phyloP scores from a whole-genome alignment of 345 rosid species.

The Heritiera fomes region DNA sequence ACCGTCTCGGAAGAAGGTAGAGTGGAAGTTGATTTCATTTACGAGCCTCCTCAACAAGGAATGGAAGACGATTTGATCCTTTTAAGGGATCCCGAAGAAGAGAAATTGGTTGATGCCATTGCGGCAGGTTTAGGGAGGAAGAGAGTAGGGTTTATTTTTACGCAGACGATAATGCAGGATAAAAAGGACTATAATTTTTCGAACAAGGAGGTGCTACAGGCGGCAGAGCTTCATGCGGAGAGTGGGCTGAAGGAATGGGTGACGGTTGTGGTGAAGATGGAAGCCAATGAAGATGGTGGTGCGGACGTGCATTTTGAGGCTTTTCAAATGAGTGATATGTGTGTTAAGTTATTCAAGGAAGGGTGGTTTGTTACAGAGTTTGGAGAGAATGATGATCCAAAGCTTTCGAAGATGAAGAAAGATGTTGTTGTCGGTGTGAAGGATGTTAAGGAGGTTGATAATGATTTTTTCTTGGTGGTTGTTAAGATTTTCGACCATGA shows the following conservation, averaged over 20 bases:
- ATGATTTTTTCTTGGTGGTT: conserved; percentile 88
- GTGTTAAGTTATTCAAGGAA: conserved; percentile 74
- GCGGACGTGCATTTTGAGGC: conserved; percentile 93
- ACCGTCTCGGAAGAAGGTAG: conserved; percentile 68
- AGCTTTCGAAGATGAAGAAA: conserved; percentile 86
- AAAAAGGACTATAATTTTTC: conserved; percentile 80
- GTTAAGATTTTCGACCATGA: conserved; percentile 82
- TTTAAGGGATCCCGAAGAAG: conserved; percentile 66
- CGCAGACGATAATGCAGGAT: conserved; percentile 64
- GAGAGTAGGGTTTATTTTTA: conserved; percentile 81
- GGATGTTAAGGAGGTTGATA: conserved; percentile 85
- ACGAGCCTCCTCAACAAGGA: conserved; percentile 90
- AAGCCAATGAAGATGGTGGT: conserved; percentile 77
- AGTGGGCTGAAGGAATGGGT: conserved; percentile 89
- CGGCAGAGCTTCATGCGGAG: conserved; percentile 71
- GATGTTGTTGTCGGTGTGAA: conserved; percentile 91
- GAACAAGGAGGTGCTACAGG: conserved; percentile 67
- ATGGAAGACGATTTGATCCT: conserved; percentile 55
- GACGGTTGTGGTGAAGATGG: conserved; percentile 80
- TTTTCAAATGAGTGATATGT: conserved; percentile 94
- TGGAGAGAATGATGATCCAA: conserved; percentile 63
- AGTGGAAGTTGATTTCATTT: conserved; percentile 81
- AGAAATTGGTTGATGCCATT: conserved; percentile 69
- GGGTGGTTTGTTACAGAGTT: conserved; percentile 78
- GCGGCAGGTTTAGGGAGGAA: conserved; percentile 87